A percentile compares a stretch with the other conserved stretches of the same genome.
phyloP scores from a whole-genome alignment of 176 grass and related monocot genomes.

The Aegilops longissima region DNA sequence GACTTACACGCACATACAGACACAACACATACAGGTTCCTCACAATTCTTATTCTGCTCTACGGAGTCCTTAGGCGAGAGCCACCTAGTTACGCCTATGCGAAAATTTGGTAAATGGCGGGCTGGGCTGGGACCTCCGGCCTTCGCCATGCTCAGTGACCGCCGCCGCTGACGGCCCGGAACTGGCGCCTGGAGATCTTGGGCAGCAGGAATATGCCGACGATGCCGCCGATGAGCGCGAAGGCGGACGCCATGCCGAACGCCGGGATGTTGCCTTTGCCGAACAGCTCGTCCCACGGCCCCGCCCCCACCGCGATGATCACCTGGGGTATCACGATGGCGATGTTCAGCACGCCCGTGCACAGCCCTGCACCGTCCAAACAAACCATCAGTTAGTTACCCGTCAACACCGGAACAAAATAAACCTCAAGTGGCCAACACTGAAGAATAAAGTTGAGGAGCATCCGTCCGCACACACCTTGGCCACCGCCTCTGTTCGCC shows the following conservation, averaged over 20 bases:
- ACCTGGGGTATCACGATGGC: constrained; percentile 98
- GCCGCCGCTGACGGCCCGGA: constrained; percentile 45
- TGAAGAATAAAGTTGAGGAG: neutral
- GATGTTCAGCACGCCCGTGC: constrained; percentile 85
- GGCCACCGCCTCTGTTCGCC: constrained; percentile 54
- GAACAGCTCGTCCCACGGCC: constrained; percentile 81
- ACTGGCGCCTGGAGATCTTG: constrained; percentile 58
- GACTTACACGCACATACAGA: neutral
- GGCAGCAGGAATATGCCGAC: constrained; percentile 73
- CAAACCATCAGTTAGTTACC: neutral
- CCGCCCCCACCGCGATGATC: constrained; percentile 67
- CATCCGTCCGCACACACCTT: constrained; percentile 45
- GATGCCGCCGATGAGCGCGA: constrained; percentile 59
- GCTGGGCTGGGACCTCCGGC: neutral
- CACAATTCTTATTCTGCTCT: constrained; percentile 31
- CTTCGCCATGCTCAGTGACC: constrained; percentile 41
- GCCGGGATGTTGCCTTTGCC: constrained; percentile 85
- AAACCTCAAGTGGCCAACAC: too few species aligned
- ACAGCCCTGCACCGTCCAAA: constrained; percentile 52
- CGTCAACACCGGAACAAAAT: too few species aligned
- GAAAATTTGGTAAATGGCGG: neutral
- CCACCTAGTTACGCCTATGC: neutral
- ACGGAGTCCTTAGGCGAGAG: constrained; percentile 17
- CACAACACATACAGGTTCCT: neutral
- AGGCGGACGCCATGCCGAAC: constrained; percentile 63